Conservation (phyloP, 495 filamentous ascomycete species). For the Penicillium atrosanguineum region DNA sequence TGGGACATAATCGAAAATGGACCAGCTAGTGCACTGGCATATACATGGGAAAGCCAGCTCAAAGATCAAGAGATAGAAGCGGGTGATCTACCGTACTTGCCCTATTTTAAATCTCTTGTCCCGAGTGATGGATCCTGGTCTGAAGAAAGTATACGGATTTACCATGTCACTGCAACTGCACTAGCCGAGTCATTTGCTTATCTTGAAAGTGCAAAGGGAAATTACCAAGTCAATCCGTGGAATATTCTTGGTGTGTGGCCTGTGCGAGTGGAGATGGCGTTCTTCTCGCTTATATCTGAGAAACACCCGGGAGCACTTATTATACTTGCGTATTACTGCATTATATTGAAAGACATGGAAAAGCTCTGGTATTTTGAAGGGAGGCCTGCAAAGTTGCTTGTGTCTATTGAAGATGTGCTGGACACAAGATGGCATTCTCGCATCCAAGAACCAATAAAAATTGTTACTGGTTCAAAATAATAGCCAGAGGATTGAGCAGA, state of each 20-base stretch:
- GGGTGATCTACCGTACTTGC: slow-evolving; percentile 10
- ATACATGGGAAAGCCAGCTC: slow-evolving; percentile 15
- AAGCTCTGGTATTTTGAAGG: slow-evolving; percentile 33
- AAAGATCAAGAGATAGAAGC: neutral
- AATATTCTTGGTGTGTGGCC: slow-evolving; percentile 30
- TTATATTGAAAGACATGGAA: slow-evolving; percentile 29
- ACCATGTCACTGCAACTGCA: slow-evolving; percentile 5
- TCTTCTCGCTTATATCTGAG: slow-evolving; percentile 24
- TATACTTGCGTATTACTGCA: slow-evolving; percentile 38
- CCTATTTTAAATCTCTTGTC: slow-evolving; percentile 10
- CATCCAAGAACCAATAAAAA: slow-evolving; percentile 11
- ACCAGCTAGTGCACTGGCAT: slow-evolving; percentile 5
- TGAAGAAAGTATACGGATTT: slow-evolving; percentile 8
- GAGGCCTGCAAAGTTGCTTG: slow-evolving; percentile 25
- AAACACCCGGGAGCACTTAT: slow-evolving; percentile 36
- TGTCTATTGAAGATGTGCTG: slow-evolving; percentile 26
- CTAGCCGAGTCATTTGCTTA: slow-evolving; percentile 17
- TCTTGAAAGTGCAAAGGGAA: slow-evolving; percentile 2
- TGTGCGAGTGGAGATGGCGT: slow-evolving; percentile 25
- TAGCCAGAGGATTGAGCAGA: neutral
- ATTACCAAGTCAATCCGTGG: slow-evolving; percentile 11
- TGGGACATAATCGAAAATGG: slow-evolving; percentile 17
- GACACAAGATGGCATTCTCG: slow-evolving; percentile 28
- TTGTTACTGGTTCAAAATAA: neutral
- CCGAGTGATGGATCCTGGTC: slow-evolving; percentile 10